phyloP scores from a whole-genome alignment of 305 asterid genomes.

The Fraxinus dipetala region DNA sequence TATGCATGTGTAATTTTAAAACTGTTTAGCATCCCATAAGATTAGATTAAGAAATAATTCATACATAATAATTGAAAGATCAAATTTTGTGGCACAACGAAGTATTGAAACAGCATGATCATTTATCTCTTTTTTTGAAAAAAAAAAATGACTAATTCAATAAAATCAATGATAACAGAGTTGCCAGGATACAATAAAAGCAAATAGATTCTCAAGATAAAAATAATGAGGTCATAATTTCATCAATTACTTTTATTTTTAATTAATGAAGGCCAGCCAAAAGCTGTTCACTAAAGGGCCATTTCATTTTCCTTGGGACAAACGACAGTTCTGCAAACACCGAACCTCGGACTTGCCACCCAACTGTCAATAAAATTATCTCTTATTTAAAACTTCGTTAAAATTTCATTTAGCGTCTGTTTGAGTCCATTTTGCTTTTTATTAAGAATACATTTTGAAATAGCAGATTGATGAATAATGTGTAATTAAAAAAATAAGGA shows the following conservation, averaged over 20 bases:
- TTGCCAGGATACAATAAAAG: not conserved
- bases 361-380: not conserved
- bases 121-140: not conserved
- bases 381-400: not conserved
- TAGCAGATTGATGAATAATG: too few relatives aligned
- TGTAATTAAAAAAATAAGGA: too few relatives aligned
- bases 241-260: not conserved
- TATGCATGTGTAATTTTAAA: not conserved
- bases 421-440: too few relatives aligned
- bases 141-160: not conserved
- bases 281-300: conserved; percentile 25
- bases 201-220: not conserved
- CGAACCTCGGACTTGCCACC: conserved; percentile 22
- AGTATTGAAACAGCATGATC: not conserved
- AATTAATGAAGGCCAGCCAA: not conserved
- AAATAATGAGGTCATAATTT: not conserved
- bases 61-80: not conserved
- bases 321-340: conserved; percentile 26
- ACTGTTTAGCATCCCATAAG: not conserved
- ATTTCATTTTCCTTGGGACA: conserved; percentile 29
- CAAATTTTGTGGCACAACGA: not conserved
- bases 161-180: not conserved
- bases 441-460: too few relatives aligned
- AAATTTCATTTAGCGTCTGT: not conserved
- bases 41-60: not conserved